Conservation (phyloP, 371 early-diverging fungal genomes). For the Mucor velutinosus region DNA sequence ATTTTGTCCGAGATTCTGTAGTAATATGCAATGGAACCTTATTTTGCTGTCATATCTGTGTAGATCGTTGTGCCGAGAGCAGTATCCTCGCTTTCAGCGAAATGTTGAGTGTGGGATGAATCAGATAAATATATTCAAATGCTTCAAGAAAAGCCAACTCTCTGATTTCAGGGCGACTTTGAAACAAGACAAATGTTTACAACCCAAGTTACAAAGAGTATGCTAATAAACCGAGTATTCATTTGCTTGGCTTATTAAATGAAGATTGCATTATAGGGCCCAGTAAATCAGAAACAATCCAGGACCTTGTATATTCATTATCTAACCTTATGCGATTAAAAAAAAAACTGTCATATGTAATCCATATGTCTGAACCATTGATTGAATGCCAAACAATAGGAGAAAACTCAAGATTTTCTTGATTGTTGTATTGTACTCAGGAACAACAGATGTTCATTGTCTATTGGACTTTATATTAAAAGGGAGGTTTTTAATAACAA, state of each 20-base stretch:
- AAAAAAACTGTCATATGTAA: not conserved
- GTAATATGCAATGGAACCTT: too few relatives aligned
- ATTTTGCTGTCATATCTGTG: too few relatives aligned
- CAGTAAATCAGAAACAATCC: not conserved
- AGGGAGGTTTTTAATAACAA: slow-evolving; percentile 1
- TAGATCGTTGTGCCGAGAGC: too few relatives aligned
- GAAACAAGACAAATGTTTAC: too few relatives aligned
- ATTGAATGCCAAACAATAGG: not conserved
- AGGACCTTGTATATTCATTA: not conserved
- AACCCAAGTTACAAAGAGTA: too few relatives aligned
- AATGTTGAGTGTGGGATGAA: too few relatives aligned
- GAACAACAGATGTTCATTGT: not conserved
- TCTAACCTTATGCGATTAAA: not conserved
- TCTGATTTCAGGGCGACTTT: too few relatives aligned
- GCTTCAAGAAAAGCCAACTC: too few relatives aligned
- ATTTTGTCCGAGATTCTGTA: too few relatives aligned
- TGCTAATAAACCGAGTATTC: too few relatives aligned
- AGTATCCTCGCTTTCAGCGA: too few relatives aligned
- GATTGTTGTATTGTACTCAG: not conserved
- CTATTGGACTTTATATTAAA: not conserved
- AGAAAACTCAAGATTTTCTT: not conserved
- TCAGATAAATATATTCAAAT: too few relatives aligned
- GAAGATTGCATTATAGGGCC: not conserved
- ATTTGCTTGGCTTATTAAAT: not conserved
- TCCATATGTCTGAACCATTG: not conserved